A percentile compares a stretch with the other conserved stretches of the same genome.
These are phyloP conservation scores for Vanilla planifolia DNA, from an alignment of 106 monocot species.

Conservation along the genomic window DNA sequence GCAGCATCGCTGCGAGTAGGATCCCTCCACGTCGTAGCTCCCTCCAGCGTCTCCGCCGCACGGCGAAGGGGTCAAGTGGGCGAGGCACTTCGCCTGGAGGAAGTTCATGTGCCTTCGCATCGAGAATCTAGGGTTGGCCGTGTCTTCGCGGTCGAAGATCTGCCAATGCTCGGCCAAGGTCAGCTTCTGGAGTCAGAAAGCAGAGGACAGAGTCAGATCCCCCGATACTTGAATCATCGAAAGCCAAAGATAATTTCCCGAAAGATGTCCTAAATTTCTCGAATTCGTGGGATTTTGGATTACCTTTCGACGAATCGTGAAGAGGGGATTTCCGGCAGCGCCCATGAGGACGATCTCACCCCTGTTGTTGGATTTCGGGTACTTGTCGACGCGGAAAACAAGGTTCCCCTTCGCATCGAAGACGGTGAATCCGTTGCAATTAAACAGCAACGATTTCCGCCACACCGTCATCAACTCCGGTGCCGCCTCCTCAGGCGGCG, in stretches of 20 bases:
- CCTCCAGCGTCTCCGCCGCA: background rate
- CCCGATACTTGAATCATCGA: too few relatives aligned
- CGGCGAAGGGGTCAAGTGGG: constrained; percentile 23
- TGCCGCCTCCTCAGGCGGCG: background rate
- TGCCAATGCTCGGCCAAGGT: constrained; percentile 61
- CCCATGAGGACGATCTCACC: constrained; percentile 22
- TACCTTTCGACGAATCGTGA: constrained; percentile 18
- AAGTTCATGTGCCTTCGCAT: constrained; percentile 36
- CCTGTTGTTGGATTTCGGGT: constrained; percentile 3
- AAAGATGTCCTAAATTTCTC: background rate
- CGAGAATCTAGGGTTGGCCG: constrained; percentile 28
- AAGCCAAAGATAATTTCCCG: too few relatives aligned
- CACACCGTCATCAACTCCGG: constrained; percentile 12
- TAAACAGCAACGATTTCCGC: constrained; percentile 22
- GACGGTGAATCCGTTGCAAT: constrained; percentile 21
- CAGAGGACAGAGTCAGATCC: background rate
- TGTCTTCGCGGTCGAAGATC: constrained; percentile 50
- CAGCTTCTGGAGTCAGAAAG: constrained; percentile 33
- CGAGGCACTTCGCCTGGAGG: constrained; percentile 25
- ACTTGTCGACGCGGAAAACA: constrained; percentile 17
- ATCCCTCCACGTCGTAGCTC: constrained; percentile 48
- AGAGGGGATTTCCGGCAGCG: constrained; percentile 3
- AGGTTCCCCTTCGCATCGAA: constrained; percentile 17
- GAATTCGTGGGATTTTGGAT: background rate
- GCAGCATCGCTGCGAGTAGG: constrained; percentile 41